Conservation (phyloP, 495 filamentous ascomycete genomes). For the Penicillium coprophilum region DNA sequence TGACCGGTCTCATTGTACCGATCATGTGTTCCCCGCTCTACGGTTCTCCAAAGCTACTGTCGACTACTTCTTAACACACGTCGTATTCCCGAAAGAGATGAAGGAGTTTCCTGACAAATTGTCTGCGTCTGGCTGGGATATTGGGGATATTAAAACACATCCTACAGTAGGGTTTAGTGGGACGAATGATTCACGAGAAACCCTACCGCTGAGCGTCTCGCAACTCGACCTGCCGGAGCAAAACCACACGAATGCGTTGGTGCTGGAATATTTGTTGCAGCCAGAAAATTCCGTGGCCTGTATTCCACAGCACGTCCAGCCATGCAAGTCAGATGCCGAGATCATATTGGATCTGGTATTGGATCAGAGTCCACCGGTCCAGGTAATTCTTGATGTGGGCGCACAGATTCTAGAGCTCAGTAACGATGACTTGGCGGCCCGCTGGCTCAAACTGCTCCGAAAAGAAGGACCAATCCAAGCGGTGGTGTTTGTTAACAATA, state of each 20-base stretch:
- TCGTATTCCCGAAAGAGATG: slow-evolving; percentile 67
- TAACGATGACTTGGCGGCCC: slow-evolving; percentile 49
- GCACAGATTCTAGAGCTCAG: slow-evolving; percentile 67
- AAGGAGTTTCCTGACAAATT: slow-evolving; percentile 65
- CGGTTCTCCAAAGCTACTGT: slow-evolving; percentile 52
- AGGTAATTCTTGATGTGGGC: slow-evolving; percentile 71
- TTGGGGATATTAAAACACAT: slow-evolving; percentile 47
- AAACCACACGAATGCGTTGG: slow-evolving; percentile 62
- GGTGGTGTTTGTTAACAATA: slow-evolving; percentile 49
- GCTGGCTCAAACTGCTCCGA: slow-evolving; percentile 15
- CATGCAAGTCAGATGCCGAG: slow-evolving; percentile 32
- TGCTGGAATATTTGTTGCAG: slow-evolving; percentile 57
- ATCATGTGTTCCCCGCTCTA: slow-evolving; percentile 53
- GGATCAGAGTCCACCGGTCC: slow-evolving; percentile 37
- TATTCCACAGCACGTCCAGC: slow-evolving; percentile 22
- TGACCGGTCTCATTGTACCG: slow-evolving; percentile 43
- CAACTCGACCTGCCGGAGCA: slow-evolving; percentile 58
- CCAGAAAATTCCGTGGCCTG: slow-evolving; percentile 52
- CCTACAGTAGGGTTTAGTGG: slow-evolving; percentile 68
- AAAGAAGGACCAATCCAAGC: slow-evolving; percentile 29
- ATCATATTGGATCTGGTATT: slow-evolving; percentile 47
- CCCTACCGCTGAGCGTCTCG: slow-evolving; percentile 55
- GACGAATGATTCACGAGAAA: slow-evolving; percentile 62
- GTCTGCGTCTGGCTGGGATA: slow-evolving; percentile 70
- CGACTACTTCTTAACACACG: slow-evolving; percentile 60